phyloP scores from a whole-genome alignment of 208 protist species.

The Crithidia expoeki region DNA sequence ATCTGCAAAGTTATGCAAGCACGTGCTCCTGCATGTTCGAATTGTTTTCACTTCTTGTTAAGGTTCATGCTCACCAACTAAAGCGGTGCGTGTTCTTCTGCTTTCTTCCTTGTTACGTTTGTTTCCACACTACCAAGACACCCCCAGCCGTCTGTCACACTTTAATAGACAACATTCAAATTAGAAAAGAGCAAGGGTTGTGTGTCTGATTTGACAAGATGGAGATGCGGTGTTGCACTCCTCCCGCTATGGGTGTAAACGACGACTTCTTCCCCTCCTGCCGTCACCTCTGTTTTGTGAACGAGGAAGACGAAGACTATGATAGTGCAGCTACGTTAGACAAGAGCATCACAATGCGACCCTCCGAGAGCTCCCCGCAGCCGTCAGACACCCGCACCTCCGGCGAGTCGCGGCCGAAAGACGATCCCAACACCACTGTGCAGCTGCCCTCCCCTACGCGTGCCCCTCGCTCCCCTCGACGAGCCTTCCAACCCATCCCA shows the following conservation, averaged over 20 bases:
- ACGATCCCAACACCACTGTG: background rate
- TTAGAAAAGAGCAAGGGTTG: background rate
- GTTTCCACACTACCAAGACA: no score
- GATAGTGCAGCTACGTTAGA: slow-evolving; percentile 1
- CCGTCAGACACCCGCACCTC: slow-evolving; percentile 19
- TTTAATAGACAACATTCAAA: no score
- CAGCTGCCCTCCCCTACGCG: slow-evolving; percentile 25
- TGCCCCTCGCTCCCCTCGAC: slow-evolving; percentile 18
- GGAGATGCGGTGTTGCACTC: slow-evolving; percentile 32
- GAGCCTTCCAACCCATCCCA: slow-evolving; percentile 34
- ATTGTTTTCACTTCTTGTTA: background rate
- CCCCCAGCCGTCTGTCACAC: no score
- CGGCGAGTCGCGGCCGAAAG: slow-evolving; percentile 16
- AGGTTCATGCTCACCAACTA: slow-evolving; percentile 1
- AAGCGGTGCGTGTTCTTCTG: background rate
- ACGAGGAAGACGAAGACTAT: slow-evolving; percentile 26
- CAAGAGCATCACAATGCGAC: slow-evolving; percentile 24
- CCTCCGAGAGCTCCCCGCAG: slow-evolving; percentile 29
- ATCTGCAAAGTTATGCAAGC: no score
- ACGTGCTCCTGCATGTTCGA: background rate
- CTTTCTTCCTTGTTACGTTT: background rate
- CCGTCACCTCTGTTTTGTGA: slow-evolving; percentile 30
- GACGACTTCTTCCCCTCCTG: slow-evolving; percentile 28
- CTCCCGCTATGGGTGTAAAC: slow-evolving; percentile 13
- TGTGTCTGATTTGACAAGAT: slow-evolving; percentile 1